Evolutionary conservation across 306 rosid genomes (phyloP).

Genomic region (Glycine latifolia): DNA sequence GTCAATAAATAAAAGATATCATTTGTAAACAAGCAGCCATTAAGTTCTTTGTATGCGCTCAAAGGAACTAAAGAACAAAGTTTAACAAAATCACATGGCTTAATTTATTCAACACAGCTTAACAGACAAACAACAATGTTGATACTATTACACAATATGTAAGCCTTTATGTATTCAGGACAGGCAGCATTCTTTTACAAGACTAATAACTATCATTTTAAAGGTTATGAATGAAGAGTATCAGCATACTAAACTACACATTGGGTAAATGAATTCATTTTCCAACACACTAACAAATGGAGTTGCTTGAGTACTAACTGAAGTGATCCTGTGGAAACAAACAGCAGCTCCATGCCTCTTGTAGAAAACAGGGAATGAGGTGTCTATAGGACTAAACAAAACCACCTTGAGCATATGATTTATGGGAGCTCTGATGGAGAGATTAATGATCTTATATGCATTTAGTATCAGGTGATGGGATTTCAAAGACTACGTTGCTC

Average conservation of each 20-base stretch:
- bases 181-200: conserved; percentile 64
- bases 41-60: conserved; percentile 21
- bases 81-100: conserved; percentile 37
- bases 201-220: conserved; percentile 50
- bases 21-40: not conserved
- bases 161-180: conserved; percentile 54
- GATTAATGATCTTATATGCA: conserved; percentile 50
- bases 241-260: conserved; percentile 54
- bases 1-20: conserved; percentile 13
- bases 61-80: not conserved
- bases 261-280: conserved; percentile 60
- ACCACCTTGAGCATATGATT: conserved; percentile 59
- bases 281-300: conserved; percentile 57
- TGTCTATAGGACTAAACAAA: conserved; percentile 52
- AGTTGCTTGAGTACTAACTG: conserved; percentile 56
- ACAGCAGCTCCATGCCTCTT: conserved; percentile 61
- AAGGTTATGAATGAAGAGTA: conserved; percentile 42
- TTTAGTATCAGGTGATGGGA: conserved; percentile 57
- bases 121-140: conserved; percentile 49
- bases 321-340: conserved; percentile 45
- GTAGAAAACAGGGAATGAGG: conserved; percentile 41
- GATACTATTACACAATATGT: conserved; percentile 53
- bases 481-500: conserved; percentile 64
- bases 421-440: conserved; percentile 54
- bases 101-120: conserved; percentile 55